Evolutionary conservation across 148 eudicot genomes (phyloP).

Genomic region (Fallopia convolvulus): DNA sequence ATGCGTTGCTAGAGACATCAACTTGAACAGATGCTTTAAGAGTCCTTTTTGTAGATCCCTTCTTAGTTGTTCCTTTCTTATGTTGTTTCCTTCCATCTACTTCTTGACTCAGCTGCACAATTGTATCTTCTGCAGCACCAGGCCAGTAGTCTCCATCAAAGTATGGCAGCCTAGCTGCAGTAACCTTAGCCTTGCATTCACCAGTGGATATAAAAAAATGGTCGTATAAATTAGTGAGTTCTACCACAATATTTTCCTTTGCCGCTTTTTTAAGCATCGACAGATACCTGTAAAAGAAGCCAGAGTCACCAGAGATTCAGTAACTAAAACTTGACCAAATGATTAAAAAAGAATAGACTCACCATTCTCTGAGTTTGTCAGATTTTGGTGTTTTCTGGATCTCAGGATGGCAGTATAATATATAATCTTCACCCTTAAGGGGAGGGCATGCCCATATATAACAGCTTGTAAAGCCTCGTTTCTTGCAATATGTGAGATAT

Average conservation of each 20-base stretch:
- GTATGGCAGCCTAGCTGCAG: constrained; percentile 92
- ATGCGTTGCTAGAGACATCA: constrained; percentile 75
- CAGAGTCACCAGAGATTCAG: neutral
- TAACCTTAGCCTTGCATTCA: constrained; percentile 88
- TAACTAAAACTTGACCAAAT: neutral
- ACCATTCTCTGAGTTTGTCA: constrained; percentile 97
- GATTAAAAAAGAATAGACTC: constrained; percentile 16
- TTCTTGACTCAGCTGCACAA: constrained; percentile 64
- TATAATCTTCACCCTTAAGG: constrained; percentile 96
- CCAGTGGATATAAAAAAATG: constrained; percentile 75
- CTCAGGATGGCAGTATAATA: constrained; percentile 97
- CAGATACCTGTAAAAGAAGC: constrained; percentile 49
- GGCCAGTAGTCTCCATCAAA: constrained; percentile 99
- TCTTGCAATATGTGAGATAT: constrained; percentile 86
- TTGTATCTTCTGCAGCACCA: constrained; percentile 96
- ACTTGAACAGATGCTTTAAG: constrained; percentile 79
- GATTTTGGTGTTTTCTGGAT: constrained; percentile 98
- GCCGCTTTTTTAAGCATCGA: constrained; percentile 87
- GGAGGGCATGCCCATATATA: constrained; percentile 99
- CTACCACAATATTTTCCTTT: constrained; percentile 71
- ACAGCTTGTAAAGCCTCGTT: constrained; percentile 90
- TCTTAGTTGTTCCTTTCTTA: constrained; percentile 69
- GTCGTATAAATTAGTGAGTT: constrained; percentile 79
- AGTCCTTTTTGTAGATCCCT: constrained; percentile 74
- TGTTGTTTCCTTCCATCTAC: constrained; percentile 71